Conservation (phyloP, 805 yeast species). For the Wickerhamomyces tratensis region DNA sequence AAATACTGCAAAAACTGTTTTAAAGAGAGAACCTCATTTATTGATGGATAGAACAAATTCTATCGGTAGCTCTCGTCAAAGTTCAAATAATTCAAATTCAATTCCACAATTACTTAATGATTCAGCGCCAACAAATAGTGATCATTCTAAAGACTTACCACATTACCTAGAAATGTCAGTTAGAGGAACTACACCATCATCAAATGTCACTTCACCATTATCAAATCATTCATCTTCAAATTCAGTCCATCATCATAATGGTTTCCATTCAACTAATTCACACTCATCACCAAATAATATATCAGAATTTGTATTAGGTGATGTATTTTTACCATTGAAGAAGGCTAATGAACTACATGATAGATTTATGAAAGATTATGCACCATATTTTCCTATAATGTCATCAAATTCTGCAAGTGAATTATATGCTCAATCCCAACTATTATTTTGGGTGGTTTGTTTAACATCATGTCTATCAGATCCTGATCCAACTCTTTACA, state of each 20-base stretch:
- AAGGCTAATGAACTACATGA: constrained; percentile 69
- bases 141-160: constrained; percentile 25
- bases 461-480: constrained; percentile 79
- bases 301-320: constrained; percentile 67
- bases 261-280: neutral
- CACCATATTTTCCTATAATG: constrained; percentile 76
- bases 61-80: constrained; percentile 11
- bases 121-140: constrained; percentile 30
- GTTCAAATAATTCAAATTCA: constrained; percentile 12
- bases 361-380: constrained; percentile 52
- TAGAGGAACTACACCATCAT: constrained; percentile 22
- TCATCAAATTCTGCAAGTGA: constrained; percentile 63
- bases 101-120: constrained; percentile 30
- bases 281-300: constrained; percentile 15
- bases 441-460: constrained; percentile 86
- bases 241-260: neutral
- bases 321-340: constrained; percentile 52
- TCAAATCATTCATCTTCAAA: neutral
- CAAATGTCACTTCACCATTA: neutral
- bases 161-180: constrained; percentile 33
- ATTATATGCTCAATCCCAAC: constrained; percentile 72
- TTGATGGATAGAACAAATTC: constrained; percentile 24
- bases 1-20: constrained; percentile 30
- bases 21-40: constrained; percentile 34
- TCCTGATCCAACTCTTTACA: constrained; percentile 77